A percentile compares a stretch with the other conserved stretches of the same genome.
These are phyloP conservation scores for Delonix regia DNA, from an alignment of 306 rosid genomes.

Conservation along the genomic window DNA sequence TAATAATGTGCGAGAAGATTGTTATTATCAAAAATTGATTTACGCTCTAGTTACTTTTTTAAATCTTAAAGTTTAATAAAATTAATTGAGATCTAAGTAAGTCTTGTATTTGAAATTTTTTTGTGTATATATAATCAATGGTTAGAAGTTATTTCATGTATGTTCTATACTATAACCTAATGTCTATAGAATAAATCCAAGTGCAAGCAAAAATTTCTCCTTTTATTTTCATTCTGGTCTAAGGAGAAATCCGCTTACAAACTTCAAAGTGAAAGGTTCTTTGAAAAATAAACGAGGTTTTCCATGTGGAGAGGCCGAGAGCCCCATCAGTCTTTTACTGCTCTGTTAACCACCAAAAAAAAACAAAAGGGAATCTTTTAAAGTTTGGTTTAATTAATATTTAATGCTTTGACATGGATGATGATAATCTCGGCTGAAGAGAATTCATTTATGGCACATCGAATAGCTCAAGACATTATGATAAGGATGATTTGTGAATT, in stretches of 20 bases:
- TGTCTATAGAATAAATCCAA: no score
- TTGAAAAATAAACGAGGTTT: conserved; percentile 31
- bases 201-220: no score
- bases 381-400: conserved; percentile 34
- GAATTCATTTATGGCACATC: conserved; percentile 3
- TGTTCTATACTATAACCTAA: no score
- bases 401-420: conserved; percentile 26
- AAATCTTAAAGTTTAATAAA: no score
- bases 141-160: no score
- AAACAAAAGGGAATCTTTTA: background rate
- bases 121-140: no score
- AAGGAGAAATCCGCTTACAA: conserved; percentile 36
- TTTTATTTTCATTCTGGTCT: conserved; percentile 6
- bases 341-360: no score
- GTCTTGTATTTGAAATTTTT: no score
- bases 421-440: conserved; percentile 35
- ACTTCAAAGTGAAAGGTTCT: conserved; percentile 38
- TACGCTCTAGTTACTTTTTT: no score
- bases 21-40: no score
- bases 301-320: conserved; percentile 2
- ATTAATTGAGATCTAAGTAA: no score
- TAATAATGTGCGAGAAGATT: no score
- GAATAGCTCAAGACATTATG: conserved; percentile 8
- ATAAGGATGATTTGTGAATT: conserved; percentile 23
- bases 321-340: background rate